phyloP scores from a whole-genome alignment of 2,329 filamentous ascomycete species.

The Cercospora sesami region DNA sequence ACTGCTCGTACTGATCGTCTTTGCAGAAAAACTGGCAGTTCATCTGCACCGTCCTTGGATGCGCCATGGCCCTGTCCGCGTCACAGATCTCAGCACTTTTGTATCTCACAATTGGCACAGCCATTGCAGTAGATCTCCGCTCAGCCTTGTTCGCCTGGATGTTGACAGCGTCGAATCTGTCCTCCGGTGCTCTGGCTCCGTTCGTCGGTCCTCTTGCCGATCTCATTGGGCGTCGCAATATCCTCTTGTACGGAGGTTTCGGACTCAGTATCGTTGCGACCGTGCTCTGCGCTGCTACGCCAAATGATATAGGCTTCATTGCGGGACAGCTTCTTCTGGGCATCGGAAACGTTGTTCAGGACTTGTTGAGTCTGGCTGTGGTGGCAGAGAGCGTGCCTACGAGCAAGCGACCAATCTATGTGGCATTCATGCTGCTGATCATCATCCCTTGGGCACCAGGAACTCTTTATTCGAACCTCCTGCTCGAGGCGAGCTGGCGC shows the following conservation, averaged over 20 bases:
- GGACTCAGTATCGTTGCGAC: neutral
- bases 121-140: conserved; percentile 1
- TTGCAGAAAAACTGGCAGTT: neutral
- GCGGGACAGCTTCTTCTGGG: neutral
- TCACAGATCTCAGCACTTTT: neutral
- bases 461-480: neutral
- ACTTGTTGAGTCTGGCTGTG: neutral
- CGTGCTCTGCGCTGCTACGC: neutral
- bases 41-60: neutral
- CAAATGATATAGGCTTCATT: neutral
- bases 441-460: conserved; percentile 3
- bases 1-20: neutral
- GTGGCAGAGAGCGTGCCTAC: conserved; percentile 3
- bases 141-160: conserved; percentile 1
- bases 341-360: neutral
- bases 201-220: neutral
- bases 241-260: conserved; percentile 1
- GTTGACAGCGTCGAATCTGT: conserved; percentile 1
- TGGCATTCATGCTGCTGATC: neutral
- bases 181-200: neutral
- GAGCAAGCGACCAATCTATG: neutral
- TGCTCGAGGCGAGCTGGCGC: neutral
- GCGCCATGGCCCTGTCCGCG: neutral
- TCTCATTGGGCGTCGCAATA: neutral
- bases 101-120: neutral